Evolutionary conservation across 1,284 basidiomycete species (phyloP).

Genomic region (Cryptococcus sp.): DNA sequence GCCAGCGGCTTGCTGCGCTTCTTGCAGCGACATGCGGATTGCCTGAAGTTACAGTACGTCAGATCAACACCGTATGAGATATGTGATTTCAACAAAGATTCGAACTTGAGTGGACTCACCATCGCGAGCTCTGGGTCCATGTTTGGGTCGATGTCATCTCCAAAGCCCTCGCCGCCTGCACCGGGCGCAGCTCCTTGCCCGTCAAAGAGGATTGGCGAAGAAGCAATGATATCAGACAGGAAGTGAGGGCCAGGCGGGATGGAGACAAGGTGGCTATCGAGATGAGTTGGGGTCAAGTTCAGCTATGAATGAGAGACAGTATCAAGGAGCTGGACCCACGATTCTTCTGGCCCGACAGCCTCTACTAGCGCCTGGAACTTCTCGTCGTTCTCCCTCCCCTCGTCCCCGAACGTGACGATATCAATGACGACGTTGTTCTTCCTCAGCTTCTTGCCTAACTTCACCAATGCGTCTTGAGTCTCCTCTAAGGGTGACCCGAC

Average conservation of each 20-base stretch:
- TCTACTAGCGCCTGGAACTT: slow-evolving; percentile 53
- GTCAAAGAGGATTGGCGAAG: slow-evolving; percentile 78
- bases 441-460: slow-evolving; percentile 94
- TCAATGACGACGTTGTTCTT: slow-evolving; percentile 99
- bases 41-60: slow-evolving; percentile 60
- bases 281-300: background rate
- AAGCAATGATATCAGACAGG: slow-evolving; percentile 78
- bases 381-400: slow-evolving; percentile 51
- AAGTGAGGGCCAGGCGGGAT: slow-evolving; percentile 76
- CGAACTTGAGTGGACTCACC: slow-evolving; percentile 58
- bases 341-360: slow-evolving; percentile 49
- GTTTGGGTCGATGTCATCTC: slow-evolving; percentile 76
- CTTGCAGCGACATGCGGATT: slow-evolving; percentile 95
- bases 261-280: slow-evolving; percentile 67
- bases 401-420: slow-evolving; percentile 70
- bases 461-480: slow-evolving; percentile 74
- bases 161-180: slow-evolving; percentile 63
- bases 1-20: slow-evolving; percentile 81
- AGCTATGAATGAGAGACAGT: background rate
- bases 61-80: background rate
- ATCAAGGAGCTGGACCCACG: slow-evolving; percentile 30
- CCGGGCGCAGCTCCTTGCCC: slow-evolving; percentile 61
- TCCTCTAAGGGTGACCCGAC: slow-evolving; percentile 78
- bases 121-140: slow-evolving; percentile 96
- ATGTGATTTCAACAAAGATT: background rate